A percentile compares a stretch with the other conserved stretches of the same genome.
phyloP scores from a whole-genome alignment of 2,329 filamentous ascomycete species.

The Trichoderma hamatum region DNA sequence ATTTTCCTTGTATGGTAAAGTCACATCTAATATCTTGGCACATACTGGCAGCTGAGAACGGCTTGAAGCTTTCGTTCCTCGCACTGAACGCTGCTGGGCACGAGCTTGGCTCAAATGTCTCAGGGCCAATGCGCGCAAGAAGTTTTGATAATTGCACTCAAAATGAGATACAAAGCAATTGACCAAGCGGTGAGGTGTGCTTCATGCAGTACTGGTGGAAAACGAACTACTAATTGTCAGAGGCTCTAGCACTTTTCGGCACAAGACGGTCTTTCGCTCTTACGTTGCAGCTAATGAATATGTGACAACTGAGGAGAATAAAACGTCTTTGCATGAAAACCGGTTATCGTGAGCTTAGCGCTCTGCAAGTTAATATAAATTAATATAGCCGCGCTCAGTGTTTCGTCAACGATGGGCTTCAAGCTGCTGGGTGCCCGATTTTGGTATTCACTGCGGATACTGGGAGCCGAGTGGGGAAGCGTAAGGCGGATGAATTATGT shows the following conservation, averaged over 20 bases:
- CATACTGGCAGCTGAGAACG: not conserved
- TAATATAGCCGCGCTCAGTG: not conserved
- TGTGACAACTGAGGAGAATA: not conserved
- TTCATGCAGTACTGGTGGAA: not conserved
- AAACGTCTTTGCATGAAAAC: not conserved
- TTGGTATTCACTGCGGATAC: slow-evolving; percentile 9
- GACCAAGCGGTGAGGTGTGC: not conserved
- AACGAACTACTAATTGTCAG: not conserved
- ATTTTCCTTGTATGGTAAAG: not conserved
- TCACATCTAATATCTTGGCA: not conserved
- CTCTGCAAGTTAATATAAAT: not conserved
- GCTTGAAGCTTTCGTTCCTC: no score
- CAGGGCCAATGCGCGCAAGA: not conserved
- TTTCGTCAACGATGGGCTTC: not conserved
- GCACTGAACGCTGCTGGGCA: not conserved
- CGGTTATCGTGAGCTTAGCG: not conserved
- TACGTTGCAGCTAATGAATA: not conserved
- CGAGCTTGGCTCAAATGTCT: not conserved
- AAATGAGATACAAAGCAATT: not conserved
- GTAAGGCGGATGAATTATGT: slow-evolving; percentile 18
- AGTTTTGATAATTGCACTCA: not conserved
- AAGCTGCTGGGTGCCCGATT: not conserved
- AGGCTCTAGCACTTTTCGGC: no score
- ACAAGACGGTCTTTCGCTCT: not conserved
- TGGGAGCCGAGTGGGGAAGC: not conserved